Conservation (phyloP, 805 yeast genomes). For the Saturnispora mendoncae region DNA sequence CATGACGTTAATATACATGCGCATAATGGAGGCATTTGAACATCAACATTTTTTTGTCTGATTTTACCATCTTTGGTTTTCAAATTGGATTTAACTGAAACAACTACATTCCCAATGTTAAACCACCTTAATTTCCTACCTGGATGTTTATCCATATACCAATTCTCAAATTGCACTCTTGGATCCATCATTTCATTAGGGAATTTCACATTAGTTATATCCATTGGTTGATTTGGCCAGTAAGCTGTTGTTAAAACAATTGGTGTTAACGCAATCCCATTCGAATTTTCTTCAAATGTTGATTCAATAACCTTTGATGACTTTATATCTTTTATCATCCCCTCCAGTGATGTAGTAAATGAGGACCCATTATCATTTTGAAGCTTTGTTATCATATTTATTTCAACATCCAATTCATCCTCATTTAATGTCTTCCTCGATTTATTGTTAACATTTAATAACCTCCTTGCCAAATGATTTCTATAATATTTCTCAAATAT, state of each 20-base stretch:
- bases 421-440: background rate
- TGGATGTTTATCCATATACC: constrained; percentile 41
- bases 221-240: constrained; percentile 52
- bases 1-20: constrained; percentile 62
- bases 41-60: constrained; percentile 3
- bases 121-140: constrained; percentile 62
- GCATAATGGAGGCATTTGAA: constrained; percentile 67
- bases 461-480: constrained; percentile 76
- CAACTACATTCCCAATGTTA: constrained; percentile 5
- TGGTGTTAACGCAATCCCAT: constrained; percentile 2
- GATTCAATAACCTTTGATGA: constrained; percentile 41
- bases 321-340: constrained; percentile 77
- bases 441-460: constrained; percentile 38
- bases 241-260: constrained; percentile 49
- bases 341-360: constrained; percentile 70
- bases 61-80: constrained; percentile 8
- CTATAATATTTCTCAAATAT: constrained; percentile 78
- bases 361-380: constrained; percentile 73
- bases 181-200: constrained; percentile 38
- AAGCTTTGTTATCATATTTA: constrained; percentile 53
- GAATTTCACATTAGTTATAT: constrained; percentile 25
- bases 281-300: constrained; percentile 28
- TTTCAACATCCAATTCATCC: constrained; percentile 47
- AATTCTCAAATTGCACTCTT: constrained; percentile 39
- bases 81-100: background rate